Evolutionary conservation across 768 basidiomycete species (phyloP), one percentile per base, ranked within the genome.

Genomic region (Leccinum pellstonianum): DNA sequence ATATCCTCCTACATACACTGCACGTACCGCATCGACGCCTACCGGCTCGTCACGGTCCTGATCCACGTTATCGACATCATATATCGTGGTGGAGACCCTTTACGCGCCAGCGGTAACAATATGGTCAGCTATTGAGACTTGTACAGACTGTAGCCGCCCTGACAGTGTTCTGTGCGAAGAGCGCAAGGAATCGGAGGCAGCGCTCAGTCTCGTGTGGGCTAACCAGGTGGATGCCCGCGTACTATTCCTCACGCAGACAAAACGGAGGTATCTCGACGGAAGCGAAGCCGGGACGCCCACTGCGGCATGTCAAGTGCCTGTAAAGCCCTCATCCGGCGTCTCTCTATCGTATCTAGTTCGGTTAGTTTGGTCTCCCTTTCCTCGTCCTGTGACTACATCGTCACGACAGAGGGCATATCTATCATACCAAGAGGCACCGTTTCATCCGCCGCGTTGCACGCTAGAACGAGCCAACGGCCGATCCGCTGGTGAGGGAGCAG

Each of bases 41-140:
- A 27, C 27, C 27, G 27, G 21, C 73, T 98, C 23, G 86, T 97
- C 52, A 27, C 27, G 27, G 27, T 27, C 27, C 75, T 98, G 54
- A 98, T 97, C 75, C 92, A 95, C 73, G 94, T 95, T 5, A 79
- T 85, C 15, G 93, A 95, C 69, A 85, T 83, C n/a, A 87, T 93
- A 60, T 73, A 84, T 38, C 75, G 72, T 11, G 66, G 58, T 12
- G 52, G 27, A 27, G 27, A 53, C 1, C 46, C 35, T 49, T 54
- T 60, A 11, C 17, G 38, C 17, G 38, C 27, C 27, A 27, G 38
- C 7, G 12, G 54, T 61, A 62, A 66, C 14, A 57, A 64, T 31
- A 72, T 66, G 31, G 74, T 91, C 33, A 60, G 82, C 8, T 97
- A 96, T 68, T 79, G 80, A 4, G 81, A 84, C 19, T 93, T 95